Evolutionary conservation across 2,329 filamentous ascomycete species (phyloP), one percentile per base, ranked within the genome.

Genomic region (Thielaviopsis populi): DNA sequence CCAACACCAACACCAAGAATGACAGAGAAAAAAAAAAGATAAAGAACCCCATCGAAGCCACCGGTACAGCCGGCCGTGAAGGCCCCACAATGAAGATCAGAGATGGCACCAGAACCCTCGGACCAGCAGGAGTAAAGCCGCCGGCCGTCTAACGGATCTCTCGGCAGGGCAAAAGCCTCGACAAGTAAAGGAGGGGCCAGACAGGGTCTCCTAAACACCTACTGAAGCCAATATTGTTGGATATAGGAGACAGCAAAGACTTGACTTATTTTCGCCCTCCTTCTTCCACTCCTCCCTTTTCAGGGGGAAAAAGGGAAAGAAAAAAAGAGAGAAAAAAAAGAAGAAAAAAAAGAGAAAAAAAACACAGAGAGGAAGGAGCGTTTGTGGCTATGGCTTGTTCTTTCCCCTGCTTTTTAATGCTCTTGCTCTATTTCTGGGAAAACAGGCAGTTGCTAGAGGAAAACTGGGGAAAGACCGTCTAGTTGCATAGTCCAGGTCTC

Each of bases 361-460:
- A 59, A 19, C 17, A 59, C 24, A 59, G 19, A 59, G 33, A 60
- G 58, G 30, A 24, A n/a, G 40, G 19, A 33, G 40, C 33, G 22
- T 59, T 42, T 17, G 46, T 46, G 56, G 48, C 53, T 37, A 5
- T 37, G 63, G 58, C 63, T 61, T 58, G 59, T 61, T 48, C 15
- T 40, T 48, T n/a, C 42, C 41, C 22, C 22, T 27, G 19, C 24
- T 24, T 27, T 10, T 40, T 43, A 11, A 46, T 60, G 5, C 3
- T 60, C 58, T 60, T n/a, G 19, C 2, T n/a, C 22, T 27, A 13
- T 5, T 8, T 50, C 6, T 50, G 7, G 30, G 7, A 37, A 37
- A 5, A 37, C 6, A 37, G 33, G 3, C 33, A 37, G 33, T 37
- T 4, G 5, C 33, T 33, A 37, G 33, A 37, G 30, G 30, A 33